Percentiles rank a stretch among this genome's conserved stretches.
These are phyloP conservation scores for Penicillium concentricum DNA, from an alignment of 2,329 filamentous ascomycete genomes.

Conservation along the genomic window DNA sequence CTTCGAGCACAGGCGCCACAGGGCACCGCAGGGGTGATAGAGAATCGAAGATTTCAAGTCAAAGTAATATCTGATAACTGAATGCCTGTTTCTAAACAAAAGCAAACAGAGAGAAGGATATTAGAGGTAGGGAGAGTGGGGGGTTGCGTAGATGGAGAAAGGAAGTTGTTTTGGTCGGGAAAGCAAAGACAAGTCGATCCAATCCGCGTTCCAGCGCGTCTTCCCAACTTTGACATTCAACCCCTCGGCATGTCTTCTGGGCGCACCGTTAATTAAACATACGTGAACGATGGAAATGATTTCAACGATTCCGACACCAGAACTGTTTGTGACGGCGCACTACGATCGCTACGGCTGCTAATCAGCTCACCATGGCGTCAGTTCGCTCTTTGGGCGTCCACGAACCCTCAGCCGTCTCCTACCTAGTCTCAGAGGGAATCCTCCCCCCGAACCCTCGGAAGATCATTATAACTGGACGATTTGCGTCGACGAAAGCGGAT, in stretches of 20 bases:
- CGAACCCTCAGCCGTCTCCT: slow-evolving; percentile 77
- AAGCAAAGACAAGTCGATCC: slow-evolving; percentile 18
- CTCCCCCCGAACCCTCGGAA: slow-evolving; percentile 66
- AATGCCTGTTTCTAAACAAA: not conserved
- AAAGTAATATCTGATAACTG: not conserved
- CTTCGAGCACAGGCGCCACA: slow-evolving; percentile 19
- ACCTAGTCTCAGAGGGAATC: slow-evolving; percentile 78
- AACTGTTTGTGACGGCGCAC: slow-evolving; percentile 20
- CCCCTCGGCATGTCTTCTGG: slow-evolving; percentile 13
- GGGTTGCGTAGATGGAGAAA: slow-evolving; percentile 17
- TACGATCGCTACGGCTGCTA: slow-evolving; percentile 22
- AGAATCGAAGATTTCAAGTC: not conserved
- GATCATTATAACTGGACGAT: slow-evolving; percentile 74
- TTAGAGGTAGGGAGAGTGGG: slow-evolving; percentile 11
- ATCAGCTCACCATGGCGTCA: slow-evolving; percentile 68
- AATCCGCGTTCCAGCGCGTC: slow-evolving; percentile 33
- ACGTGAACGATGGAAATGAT: slow-evolving; percentile 30
- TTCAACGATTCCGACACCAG: slow-evolving; percentile 22
- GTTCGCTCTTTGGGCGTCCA: slow-evolving; percentile 90
- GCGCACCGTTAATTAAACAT: slow-evolving; percentile 3
- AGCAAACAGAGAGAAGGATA: not conserved
- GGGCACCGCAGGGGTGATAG: slow-evolving; percentile 12
- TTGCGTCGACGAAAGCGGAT: slow-evolving; percentile 43
- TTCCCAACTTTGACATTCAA: slow-evolving; percentile 17
- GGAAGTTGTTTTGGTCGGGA: slow-evolving; percentile 29